Conservation (phyloP, 192 early-diverging fungal species). For the Coemansia asiatica region DNA sequence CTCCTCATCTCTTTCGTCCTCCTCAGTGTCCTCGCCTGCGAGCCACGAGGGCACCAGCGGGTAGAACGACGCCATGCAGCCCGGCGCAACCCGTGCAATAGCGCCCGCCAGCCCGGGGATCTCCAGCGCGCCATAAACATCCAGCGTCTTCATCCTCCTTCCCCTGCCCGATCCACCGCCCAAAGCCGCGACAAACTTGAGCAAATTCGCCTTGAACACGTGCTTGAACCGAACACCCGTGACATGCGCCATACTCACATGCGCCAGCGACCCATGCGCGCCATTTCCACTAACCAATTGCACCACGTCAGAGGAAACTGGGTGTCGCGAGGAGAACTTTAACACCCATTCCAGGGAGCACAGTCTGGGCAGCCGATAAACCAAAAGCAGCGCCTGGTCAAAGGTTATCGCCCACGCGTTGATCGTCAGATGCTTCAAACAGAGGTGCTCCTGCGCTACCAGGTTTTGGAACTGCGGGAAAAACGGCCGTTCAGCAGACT, state of each 20-base stretch:
- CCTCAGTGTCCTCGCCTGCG: conserved; percentile 10
- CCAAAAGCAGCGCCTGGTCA: conserved; percentile 21
- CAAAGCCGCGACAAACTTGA: conserved; percentile 20
- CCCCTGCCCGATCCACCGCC: conserved; percentile 9
- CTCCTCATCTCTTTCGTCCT: neutral
- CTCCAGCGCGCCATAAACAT: conserved; percentile 28
- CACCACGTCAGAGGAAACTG: neutral
- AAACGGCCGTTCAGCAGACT: conserved; percentile 15
- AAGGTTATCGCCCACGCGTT: conserved; percentile 42
- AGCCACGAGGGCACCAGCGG: conserved; percentile 27
- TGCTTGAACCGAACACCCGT: conserved; percentile 14
- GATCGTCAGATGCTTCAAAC: conserved; percentile 18
- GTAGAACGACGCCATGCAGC: conserved; percentile 14
- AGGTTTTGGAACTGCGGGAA: neutral
- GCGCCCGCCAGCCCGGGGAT: conserved; percentile 18
- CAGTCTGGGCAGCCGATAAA: conserved; percentile 4
- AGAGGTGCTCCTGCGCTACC: neutral
- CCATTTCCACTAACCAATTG: neutral
- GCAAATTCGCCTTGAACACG: conserved; percentile 23
- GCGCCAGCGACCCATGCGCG: conserved; percentile 11
- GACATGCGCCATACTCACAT: conserved; percentile 20
- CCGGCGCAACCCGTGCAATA: conserved; percentile 9
- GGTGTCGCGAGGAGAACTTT: conserved; percentile 12
- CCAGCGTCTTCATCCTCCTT: conserved; percentile 13
- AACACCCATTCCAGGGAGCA: conserved; percentile 34